Evolutionary conservation across 805 yeast genomes (phyloP).

Genomic region (Trichomonascus vanleenenianus): DNA sequence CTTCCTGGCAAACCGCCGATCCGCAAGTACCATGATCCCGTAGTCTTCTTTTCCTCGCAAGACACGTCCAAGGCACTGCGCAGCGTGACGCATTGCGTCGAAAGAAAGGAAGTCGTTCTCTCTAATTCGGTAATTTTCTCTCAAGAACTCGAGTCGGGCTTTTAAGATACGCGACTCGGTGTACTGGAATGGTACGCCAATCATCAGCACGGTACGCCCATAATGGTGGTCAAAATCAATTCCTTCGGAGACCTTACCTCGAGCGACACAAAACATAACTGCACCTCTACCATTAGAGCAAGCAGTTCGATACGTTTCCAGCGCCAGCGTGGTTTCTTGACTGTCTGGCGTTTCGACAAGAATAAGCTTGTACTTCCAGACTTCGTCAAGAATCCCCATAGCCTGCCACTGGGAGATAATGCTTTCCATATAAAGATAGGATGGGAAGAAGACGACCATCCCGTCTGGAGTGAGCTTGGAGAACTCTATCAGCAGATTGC

Average conservation of each 20-base stretch:
- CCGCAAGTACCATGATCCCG: constrained; percentile 98
- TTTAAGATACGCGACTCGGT: constrained; percentile 94
- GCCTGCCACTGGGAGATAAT: constrained; percentile 98
- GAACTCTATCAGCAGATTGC: constrained; percentile 84
- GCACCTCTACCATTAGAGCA: constrained; percentile 98
- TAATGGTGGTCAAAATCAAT: constrained; percentile 98
- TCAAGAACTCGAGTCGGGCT: constrained; percentile 85
- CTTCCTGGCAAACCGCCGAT: constrained; percentile 81
- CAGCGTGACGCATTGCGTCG: constrained; percentile 99
- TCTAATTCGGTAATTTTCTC: constrained; percentile 87
- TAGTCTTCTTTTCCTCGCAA: constrained; percentile 97
- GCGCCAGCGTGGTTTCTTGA: constrained; percentile 91
- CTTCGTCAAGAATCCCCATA: constrained; percentile 97
- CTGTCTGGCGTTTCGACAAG: constrained; percentile 98
- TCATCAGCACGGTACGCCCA: constrained; percentile 96
- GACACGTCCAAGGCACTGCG: constrained; percentile 96
- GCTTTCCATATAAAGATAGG: constrained; percentile 95
- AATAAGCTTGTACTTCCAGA: constrained; percentile 94
- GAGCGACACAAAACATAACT: constrained; percentile 89
- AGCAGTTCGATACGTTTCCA: constrained; percentile 93
- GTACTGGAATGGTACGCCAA: constrained; percentile 98
- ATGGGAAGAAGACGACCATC: constrained; percentile 94
- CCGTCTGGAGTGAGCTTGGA: constrained; percentile 97
- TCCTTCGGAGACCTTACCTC: constrained; percentile 98
- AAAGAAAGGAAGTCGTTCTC: constrained; percentile 93